Base-by-base conservation (phyloP, 179 eudicot species). In the Patellifolia procumbens region DNA sequence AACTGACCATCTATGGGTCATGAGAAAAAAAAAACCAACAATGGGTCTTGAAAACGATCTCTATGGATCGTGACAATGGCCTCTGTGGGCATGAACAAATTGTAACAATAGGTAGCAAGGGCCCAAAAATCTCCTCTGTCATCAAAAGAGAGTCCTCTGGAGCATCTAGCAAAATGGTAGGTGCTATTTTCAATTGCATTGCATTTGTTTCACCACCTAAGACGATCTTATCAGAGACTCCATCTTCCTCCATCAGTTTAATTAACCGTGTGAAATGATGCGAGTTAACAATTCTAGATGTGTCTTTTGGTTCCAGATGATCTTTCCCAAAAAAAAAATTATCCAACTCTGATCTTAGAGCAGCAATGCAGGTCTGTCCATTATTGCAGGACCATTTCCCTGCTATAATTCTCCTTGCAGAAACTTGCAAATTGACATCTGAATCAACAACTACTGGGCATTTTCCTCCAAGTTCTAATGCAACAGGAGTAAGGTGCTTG, bases 391-490 rank as follows among this genome's bases (percentile, higher is more conserved):
- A 86, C 97, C 97, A 94, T 81, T 94, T 94, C 59, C 98, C 98
- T 48, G 84, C 83, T 79, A 90, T 84, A 55, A 92, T 85, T 65
- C 97, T 82, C 84, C 86, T 88, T 76, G 90, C 89, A 56, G 96
- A 75, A 53, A 92, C 98, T 75, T 83, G 76, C 58, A 92, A 37
- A 76, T 94, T 76, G 42, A 83, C 81, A 80, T 91, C 60, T 15
- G 97, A 82, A 81, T 94, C 97, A 64, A 94, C 92, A 37, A 94
- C 75, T 28, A 78, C 87, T 31, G 98, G 98, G 74, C 88, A 88
- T 82, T 94, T 94, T 79, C 98, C 98, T 78, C 98, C 98, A 43
- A 94, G 98, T 84, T 94, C 98, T 83, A 94, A 87, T 15, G 80
- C 60, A 34, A 94, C 97, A 58, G 98, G 98, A 11, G 98, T 94